Evolutionary conservation across 352 stramenopile genomes (phyloP).

Genomic region (Phytophthora quininea): DNA sequence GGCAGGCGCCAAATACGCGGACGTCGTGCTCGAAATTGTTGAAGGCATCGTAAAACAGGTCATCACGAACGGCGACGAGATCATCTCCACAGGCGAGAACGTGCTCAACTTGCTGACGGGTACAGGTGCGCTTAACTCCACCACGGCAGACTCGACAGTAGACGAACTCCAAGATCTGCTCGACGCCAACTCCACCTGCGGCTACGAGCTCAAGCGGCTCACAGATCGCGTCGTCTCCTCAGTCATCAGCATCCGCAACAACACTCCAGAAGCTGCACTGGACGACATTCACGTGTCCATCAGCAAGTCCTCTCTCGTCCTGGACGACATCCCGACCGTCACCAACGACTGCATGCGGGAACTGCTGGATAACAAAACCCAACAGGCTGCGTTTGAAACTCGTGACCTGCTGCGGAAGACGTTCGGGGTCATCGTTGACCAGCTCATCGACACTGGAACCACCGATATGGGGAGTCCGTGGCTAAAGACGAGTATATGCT

Average conservation of each 20-base stretch:
- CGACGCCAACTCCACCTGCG: conserved; percentile 23
- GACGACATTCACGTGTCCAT: conserved; percentile 23
- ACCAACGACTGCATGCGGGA: conserved; percentile 31
- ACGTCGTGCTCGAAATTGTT: conserved; percentile 23
- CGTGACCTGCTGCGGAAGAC: conserved; percentile 28
- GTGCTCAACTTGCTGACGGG: conserved; percentile 28
- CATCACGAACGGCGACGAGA: conserved; percentile 33
- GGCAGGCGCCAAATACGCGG: conserved; percentile 13
- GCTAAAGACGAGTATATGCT: conserved; percentile 39
- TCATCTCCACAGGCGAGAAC: conserved; percentile 30
- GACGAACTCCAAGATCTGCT: conserved; percentile 33
- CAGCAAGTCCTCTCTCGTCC: conserved; percentile 25
- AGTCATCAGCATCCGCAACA: conserved; percentile 24
- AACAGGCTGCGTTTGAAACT: conserved; percentile 18
- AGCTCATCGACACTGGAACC: conserved; percentile 18
- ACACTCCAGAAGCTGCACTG: conserved; percentile 8
- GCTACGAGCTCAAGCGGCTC: conserved; percentile 27
- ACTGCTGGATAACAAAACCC: conserved; percentile 22
- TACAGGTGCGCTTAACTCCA: conserved; percentile 19
- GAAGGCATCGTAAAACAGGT: conserved; percentile 34
- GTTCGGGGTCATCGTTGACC: conserved; percentile 24
- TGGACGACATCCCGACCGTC: conserved; percentile 25
- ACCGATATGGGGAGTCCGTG: conserved; percentile 26
- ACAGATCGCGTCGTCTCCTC: conserved; percentile 19
- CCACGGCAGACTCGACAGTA: conserved; percentile 17